Base-by-base conservation (phyloP, 495 filamentous ascomycete genomes). In the Lasiosphaeria hispida region DNA sequence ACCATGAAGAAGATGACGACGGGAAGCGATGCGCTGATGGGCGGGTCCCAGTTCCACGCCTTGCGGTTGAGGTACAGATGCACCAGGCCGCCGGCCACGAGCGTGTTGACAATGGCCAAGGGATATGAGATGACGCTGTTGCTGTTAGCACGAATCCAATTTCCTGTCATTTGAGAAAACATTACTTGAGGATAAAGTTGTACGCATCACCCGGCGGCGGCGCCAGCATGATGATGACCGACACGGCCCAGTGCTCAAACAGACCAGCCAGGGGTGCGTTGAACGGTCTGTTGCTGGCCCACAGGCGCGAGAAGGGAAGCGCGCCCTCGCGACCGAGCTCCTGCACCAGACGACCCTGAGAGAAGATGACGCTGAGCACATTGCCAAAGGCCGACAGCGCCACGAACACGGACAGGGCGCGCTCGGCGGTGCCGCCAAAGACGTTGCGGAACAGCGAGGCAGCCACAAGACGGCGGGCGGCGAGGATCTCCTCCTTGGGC, bases 381-480 rank as follows among this genome's bases (percentile, higher is more conserved):
- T 90, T 91, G 14, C 86, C 87, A 59, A 88, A 81, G 9, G 85
- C 85, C 36, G 85, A 87, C n/a, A 90, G 68, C 2, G 87, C 86
- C 13, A 90, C 86, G 48, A 89, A 87, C 36, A 86, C 85, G 10
- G 85, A 83, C 56, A 90, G 81, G 42, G 80, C 83, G 47, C 77
- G 78, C 62, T 83, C 81, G 10, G 73, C 77, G 5, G 71, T 72
- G 33, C 74, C 69, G 10, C 86, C 85, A 58, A 88, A 86, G 48
- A 89, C 79, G 57, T 89, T 88, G 17, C 80, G 70, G 70, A 89
- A 88, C 69, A 90, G 83, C 0, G 79, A 62, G 0, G 83, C 85
- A 2, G 85, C 87, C 15, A 88, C 79, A 9, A 87, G 79, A 13
- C 80, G 77, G 17, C 81, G 82, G 0, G 83, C 83, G 4, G 72